phyloP scores from a whole-genome alignment of 441 rosid genomes.

The Erysimum cheiri region DNA sequence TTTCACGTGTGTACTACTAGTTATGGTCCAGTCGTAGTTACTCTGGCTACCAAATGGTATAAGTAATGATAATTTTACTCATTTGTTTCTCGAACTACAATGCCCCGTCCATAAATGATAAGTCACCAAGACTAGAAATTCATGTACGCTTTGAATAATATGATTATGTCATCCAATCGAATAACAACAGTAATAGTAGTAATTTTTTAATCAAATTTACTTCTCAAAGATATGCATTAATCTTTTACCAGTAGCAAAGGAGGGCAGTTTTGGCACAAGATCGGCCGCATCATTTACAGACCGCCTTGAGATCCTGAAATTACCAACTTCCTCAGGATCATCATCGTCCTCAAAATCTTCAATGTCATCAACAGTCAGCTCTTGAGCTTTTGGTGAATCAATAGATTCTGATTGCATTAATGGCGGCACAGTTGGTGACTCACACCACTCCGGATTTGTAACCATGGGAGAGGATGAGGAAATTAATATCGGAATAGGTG shows the following conservation, averaged over 20 bases:
- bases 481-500: conserved; percentile 57
- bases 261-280: conserved; percentile 74
- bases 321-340: conserved; percentile 64
- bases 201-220: neutral
- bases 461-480: conserved; percentile 53
- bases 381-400: conserved; percentile 70
- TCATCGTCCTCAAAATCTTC: conserved; percentile 94
- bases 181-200: neutral
- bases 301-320: conserved; percentile 75
- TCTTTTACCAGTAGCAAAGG: conserved; percentile 81
- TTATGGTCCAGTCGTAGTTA: conserved; percentile 15
- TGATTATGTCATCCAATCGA: conserved; percentile 2
- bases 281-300: conserved; percentile 73
- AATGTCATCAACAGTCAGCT: conserved; percentile 97
- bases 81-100: conserved; percentile 10
- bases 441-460: conserved; percentile 49
- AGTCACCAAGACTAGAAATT: conserved; percentile 18
- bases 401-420: conserved; percentile 71
- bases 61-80: conserved; percentile 5
- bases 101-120: conserved; percentile 10
- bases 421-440: conserved; percentile 67
- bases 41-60: conserved; percentile 10
- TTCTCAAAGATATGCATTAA: conserved; percentile 5
- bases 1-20: conserved; percentile 18
- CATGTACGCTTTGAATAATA: neutral